These are phyloP conservation scores for Tetrahymena thermophila DNA, from an alignment of 73 alveolate genomes.

Conservation along the genomic window DNA sequence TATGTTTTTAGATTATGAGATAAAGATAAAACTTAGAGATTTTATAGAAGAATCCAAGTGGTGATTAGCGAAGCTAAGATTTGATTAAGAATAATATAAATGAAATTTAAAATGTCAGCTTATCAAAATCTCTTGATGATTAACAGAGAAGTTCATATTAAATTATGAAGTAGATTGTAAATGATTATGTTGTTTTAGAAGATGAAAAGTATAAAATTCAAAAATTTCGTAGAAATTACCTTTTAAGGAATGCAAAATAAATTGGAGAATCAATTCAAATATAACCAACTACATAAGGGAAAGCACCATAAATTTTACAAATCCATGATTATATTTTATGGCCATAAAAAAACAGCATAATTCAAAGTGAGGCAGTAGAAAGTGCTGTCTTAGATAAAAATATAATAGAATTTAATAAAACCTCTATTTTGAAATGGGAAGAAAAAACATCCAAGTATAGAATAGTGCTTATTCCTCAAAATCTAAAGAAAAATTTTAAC, in stretches of 20 bases:
- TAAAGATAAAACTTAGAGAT: neutral
- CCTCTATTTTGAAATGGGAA: neutral
- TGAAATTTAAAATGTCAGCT: neutral
- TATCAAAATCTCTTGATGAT: neutral
- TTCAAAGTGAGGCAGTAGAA: neutral
- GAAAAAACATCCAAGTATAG: neutral
- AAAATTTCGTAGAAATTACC: neutral
- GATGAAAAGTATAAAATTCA: neutral
- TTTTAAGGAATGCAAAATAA: neutral
- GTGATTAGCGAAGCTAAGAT: neutral
- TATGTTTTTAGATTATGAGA: neutral
- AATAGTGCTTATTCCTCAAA: neutral
- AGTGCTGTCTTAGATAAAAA: neutral
- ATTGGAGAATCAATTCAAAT: neutral
- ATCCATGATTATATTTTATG: neutral
- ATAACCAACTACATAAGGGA: neutral
- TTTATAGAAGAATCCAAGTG: neutral
- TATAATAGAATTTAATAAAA: neutral
- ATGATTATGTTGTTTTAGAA: neutral
- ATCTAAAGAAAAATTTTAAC: neutral
- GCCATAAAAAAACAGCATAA: neutral
- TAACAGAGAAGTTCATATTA: neutral
- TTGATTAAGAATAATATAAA: neutral
- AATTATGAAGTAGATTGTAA: neutral
- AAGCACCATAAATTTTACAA: neutral